Evolutionary conservation across 2,329 filamentous ascomycete species (phyloP), one percentile per base, ranked within the genome.

Genomic region (Paracoccidioides brasiliensis): DNA sequence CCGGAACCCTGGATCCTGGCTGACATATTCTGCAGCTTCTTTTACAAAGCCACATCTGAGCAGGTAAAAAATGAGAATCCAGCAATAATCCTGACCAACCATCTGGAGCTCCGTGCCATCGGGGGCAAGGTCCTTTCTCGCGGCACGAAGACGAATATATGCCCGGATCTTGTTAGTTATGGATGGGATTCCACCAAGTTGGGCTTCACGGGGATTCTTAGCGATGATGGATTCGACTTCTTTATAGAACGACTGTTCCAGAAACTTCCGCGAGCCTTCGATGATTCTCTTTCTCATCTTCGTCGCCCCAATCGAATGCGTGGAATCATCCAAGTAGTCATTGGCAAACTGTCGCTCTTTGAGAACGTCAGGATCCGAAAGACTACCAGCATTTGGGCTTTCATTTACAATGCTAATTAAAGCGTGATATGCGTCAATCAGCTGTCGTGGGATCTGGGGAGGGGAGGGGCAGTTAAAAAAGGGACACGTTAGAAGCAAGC

Each of bases 31-130:
- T 35, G 87, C 84, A 14, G 91, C 91, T 69, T 97, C 91, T 14
- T 80, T 79, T 53, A 93, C 78, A 61, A 95, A 84, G 52, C 93
- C 93, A 59, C 86, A 86, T 48, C 93, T 83, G 30, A 98, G 75
- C 43, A 97, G 80, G 70, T 89, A 97, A 74, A 94, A 98, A 46
- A 98, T 83, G 52, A 96, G 79, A 45, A 90, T 90, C 93, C 93
- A 98, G 60, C 90, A 86, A 65, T 86, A 93, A 67, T 95, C 90
- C 53, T 86, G 83, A 44, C 83, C 82, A 50, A 90, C 79, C 68
- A 84, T 82, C 69, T 95, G 88, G 49, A 96, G 77, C 61, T 91
- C 83, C 4, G 84, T 81, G 59, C 85, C 88, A 66, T 95, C 88
- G 2, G 85, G 83, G 1, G 86, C 87, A 45, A 97, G 79, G 65